phyloP scores from a whole-genome alignment of 2,329 filamentous ascomycete genomes.

The Penicillium sp. region DNA sequence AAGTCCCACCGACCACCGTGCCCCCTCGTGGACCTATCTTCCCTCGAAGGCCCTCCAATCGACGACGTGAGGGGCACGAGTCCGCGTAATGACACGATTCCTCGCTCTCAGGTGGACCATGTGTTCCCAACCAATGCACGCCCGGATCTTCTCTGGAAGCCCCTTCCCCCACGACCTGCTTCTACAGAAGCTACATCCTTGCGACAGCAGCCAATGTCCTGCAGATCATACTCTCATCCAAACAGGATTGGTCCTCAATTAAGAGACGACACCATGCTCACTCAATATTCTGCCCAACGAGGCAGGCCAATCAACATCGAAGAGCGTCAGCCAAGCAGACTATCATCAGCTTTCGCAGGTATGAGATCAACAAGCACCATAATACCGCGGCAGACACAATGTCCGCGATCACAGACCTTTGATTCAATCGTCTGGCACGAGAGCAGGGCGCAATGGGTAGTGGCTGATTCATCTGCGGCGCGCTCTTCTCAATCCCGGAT shows the following conservation, averaged over 20 bases:
- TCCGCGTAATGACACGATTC: not conserved
- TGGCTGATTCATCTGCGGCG: not conserved
- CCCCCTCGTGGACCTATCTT: constrained; percentile 35
- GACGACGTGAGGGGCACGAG: constrained; percentile 19
- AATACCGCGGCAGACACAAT: not conserved
- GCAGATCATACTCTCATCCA: not conserved
- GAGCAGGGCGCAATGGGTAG: constrained; percentile 29
- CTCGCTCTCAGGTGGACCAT: constrained; percentile 4
- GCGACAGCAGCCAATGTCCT: not conserved
- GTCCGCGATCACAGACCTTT: constrained; percentile 4
- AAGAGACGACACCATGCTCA: not conserved
- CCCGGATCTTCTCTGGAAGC: constrained; percentile 17
- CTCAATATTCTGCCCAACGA: not conserved
- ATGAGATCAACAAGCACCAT: not conserved
- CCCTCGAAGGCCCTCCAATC: constrained; percentile 36
- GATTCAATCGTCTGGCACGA: constrained; percentile 31
- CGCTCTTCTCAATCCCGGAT: not conserved
- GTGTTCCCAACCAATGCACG: constrained; percentile 4
- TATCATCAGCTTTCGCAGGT: not conserved
- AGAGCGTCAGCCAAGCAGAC: not conserved
- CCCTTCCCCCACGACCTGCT: constrained; percentile 14
- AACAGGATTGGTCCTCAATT: not conserved
- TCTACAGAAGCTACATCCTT: constrained; percentile 6
- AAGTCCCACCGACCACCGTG: not conserved
- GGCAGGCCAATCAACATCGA: not conserved